Evolutionary conservation across 306 rosid species (phyloP), one percentile per base, ranked within the genome.

Genomic region (Purshia tridentata): DNA sequence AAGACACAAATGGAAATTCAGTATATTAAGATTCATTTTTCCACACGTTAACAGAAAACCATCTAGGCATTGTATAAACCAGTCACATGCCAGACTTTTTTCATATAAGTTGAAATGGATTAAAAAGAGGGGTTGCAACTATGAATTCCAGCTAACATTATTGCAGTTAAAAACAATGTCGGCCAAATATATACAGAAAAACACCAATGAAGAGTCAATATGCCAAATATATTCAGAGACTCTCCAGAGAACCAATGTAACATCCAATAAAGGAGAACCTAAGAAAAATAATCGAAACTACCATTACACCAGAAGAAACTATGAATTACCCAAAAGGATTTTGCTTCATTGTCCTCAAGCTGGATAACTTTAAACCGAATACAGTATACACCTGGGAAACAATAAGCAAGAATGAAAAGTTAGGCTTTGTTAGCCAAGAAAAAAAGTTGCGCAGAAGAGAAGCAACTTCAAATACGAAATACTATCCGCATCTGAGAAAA

Each of bases 261-360:
- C n/a, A 49, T 18, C 12, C 0, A 60, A 60, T 6, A 62, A 73
- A 39, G 2, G 39, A 71, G 22, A 61, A 40, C 18, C 9, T 47
- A 20, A 10, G 9, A 46, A 65, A 61, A 63, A 18, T 12, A 54
- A 41, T 56, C 3, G 6, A 39, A 72, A 51, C 56, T 65, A 56
- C 49, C 72, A 75, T 9, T 35, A 76, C 76, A 29, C n/a, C 44
- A 59, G 61, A 72, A 70, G 80, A 81, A 67, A 78, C 35, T 20
- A 67, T 58, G 57, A 56, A 62, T 61, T 87, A 93, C 98, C 98
- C 90, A 39, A 70, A 29, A 77, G 84, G 83, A 84, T 85, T 84
- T 79, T 91, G 96, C 84, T 91, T 94, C 94, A 88, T 78, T 70
- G 85, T 81, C 72, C 86, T 88, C 95, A 94, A 77, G 85, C 86